Evolutionary conservation across 2,329 filamentous ascomycete species (phyloP).

Genomic region (Ophiostoma fasciatum): DNA sequence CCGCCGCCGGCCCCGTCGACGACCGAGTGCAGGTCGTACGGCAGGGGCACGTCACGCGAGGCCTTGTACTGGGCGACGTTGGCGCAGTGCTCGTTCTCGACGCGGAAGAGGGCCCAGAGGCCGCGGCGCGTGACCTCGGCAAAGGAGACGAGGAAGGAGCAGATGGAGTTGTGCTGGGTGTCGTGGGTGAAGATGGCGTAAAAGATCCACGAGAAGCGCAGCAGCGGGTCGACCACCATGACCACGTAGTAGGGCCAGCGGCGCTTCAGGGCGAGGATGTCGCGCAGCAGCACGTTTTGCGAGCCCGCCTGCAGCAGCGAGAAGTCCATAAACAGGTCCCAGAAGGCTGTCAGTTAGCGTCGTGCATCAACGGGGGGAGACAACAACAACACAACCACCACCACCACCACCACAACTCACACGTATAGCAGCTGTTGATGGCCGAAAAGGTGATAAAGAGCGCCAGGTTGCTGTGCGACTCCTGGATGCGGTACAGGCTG

Average conservation of each 20-base stretch:
- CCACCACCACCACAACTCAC: constrained; percentile 29
- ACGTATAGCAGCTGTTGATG: constrained; percentile 73
- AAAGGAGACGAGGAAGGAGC: constrained; percentile 66
- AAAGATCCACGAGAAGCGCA: constrained; percentile 90
- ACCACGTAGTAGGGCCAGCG: constrained; percentile 76
- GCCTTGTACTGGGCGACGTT: constrained; percentile 87
- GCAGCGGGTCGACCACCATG: constrained; percentile 67
- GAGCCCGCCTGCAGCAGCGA: constrained; percentile 69
- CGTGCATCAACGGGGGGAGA: no score
- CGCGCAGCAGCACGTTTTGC: constrained; percentile 52
- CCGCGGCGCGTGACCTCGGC: constrained; percentile 73
- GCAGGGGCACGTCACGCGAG: constrained; percentile 71
- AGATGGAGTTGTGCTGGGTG: constrained; percentile 65
- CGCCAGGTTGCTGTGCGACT: constrained; percentile 39
- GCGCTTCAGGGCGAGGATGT: constrained; percentile 64
- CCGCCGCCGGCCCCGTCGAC: no score
- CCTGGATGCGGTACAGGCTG: constrained; percentile 68
- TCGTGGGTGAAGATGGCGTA: constrained; percentile 74
- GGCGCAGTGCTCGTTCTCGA: constrained; percentile 94
- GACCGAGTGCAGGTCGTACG: constrained; percentile 57
- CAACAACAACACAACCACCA: no score
- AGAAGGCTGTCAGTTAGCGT: constrained; percentile 46
- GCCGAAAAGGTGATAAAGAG: constrained; percentile 67
- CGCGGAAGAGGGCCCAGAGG: constrained; percentile 83
- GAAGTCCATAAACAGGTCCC: constrained; percentile 96